Percentiles rank a stretch among this genome's conserved stretches.
phyloP scores from a whole-genome alignment of 1,284 basidiomycete genomes.

The Ustilago bromivora region DNA sequence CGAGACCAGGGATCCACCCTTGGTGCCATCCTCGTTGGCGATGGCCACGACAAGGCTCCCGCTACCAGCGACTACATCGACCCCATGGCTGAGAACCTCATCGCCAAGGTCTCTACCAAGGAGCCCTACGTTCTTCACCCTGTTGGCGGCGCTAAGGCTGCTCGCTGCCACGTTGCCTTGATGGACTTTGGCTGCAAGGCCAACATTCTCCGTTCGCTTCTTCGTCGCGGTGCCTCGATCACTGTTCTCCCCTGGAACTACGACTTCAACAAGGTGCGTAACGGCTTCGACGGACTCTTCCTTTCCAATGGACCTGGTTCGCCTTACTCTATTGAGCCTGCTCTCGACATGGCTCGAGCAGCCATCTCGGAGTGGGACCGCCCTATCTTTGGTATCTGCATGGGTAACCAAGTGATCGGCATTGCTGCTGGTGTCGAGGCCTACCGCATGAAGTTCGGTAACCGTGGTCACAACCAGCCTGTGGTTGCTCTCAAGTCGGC shows the following conservation, averaged over 20 bases:
- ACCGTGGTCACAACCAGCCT: slow-evolving; percentile 99
- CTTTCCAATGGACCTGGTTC: slow-evolving; percentile 96
- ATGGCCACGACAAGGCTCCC: slow-evolving; percentile 76
- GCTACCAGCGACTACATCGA: slow-evolving; percentile 76
- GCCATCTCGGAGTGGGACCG: slow-evolving; percentile 84
- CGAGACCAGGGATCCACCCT: slow-evolving; percentile 98
- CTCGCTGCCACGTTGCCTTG: slow-evolving; percentile 84
- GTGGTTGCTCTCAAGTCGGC: slow-evolving; percentile 90
- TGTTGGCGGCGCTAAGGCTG: slow-evolving; percentile 74
- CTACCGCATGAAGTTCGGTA: slow-evolving; percentile 97
- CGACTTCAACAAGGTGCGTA: slow-evolving; percentile 89
- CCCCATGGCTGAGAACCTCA: slow-evolving; percentile 89
- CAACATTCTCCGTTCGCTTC: slow-evolving; percentile 92
- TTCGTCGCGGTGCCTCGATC: slow-evolving; percentile 88
- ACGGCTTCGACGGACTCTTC: slow-evolving; percentile 94
- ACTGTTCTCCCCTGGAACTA: slow-evolving; percentile 98
- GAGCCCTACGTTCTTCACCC: slow-evolving; percentile 88
- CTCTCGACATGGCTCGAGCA: slow-evolving; percentile 82
- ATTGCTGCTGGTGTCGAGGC: slow-evolving; percentile 96
- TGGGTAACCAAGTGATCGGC: slow-evolving; percentile 85
- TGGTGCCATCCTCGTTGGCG: slow-evolving; percentile 86
- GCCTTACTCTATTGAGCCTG: slow-evolving; percentile 88
- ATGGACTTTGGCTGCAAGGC: slow-evolving; percentile 98
- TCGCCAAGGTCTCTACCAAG: slow-evolving; percentile 90
- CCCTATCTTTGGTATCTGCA: slow-evolving; percentile 97